Percentiles rank a stretch among this genome's conserved stretches.
Evolutionary conservation across 768 basidiomycete species (phyloP).

Genomic region (Trametes gibbosa): DNA sequence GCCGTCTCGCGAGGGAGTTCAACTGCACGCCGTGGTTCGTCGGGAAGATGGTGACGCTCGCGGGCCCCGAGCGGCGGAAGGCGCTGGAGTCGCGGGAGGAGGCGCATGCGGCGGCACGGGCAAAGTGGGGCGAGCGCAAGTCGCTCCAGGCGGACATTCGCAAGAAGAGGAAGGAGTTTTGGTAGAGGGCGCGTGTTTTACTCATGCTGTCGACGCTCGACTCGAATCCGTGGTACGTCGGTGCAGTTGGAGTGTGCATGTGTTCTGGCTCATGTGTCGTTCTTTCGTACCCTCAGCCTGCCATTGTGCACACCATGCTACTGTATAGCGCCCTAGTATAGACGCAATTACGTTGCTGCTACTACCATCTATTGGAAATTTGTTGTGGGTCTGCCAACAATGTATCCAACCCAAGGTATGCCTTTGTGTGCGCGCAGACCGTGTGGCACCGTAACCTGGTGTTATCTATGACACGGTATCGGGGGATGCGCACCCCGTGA

Average conservation of each 20-base stretch:
- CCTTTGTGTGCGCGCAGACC: too few species aligned
- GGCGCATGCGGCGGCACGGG: slow-evolving; percentile 45
- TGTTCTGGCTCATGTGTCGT: background rate
- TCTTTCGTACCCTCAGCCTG: too few species aligned
- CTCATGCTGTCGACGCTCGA: background rate
- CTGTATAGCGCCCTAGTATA: background rate
- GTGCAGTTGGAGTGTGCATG: background rate
- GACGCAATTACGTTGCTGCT: background rate
- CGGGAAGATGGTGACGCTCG: slow-evolving; percentile 59
- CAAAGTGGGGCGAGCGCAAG: slow-evolving; percentile 72
- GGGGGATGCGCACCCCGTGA: too few species aligned
- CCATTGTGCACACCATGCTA: background rate
- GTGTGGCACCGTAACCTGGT: too few species aligned
- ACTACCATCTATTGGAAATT: background rate
- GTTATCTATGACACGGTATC: too few species aligned
- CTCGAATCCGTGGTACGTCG: background rate
- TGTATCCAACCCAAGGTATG: too few species aligned
- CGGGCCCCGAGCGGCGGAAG: slow-evolving; percentile 45
- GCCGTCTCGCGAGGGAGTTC: slow-evolving; percentile 73
- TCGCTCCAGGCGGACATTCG: slow-evolving; percentile 58
- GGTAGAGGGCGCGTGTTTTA: slow-evolving; percentile 47
- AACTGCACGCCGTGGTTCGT: slow-evolving; percentile 70
- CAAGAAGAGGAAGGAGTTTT: slow-evolving; percentile 66
- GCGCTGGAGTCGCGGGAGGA: slow-evolving; percentile 43
- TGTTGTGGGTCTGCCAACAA: too few species aligned